Base-by-base conservation (phyloP, 345 rosid species). In the Populus alba region DNA sequence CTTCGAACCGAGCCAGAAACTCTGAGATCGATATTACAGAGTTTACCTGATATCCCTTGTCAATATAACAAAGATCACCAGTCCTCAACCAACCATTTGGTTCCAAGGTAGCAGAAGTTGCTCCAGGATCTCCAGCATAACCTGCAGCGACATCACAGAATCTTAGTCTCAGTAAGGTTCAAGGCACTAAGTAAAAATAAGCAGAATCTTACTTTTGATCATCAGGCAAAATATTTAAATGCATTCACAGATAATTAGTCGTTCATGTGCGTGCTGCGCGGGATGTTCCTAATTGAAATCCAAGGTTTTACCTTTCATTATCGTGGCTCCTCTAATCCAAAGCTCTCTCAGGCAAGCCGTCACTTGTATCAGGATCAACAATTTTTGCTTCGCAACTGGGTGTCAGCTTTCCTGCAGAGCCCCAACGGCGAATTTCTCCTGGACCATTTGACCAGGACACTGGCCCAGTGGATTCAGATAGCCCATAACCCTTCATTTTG, bases 1-100 rank as follows among this genome's bases (percentile, higher is more conserved):
- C 10, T 8, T 55, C 7, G 61, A 55, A 20, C 8, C 10, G 61
- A 9, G 25, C 23, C 22, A 55, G 1, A 55, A 35, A 8, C 51
- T 25, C 18, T 17, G 18, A 38, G 41, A 16, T 16, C 15, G 29
- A 11, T 7, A 7, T 68, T 35, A 7, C 4, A 65, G 27, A 22
- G 10, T 25, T 49, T 29, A 87, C 89, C 87, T 85, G 89, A 75
- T 73, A 87, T 31, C 85, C 89, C 12, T 82, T 82, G 67, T 87
- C 85, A 29, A 87, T 47, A 71, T 85, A 87, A 75, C 87, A 76
- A 1, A 87, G 62, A 59, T 87, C 89, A 13, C 89, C 89, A 0
- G 87, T 87, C 47, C 59, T 84, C 69, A 87, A 53, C 89, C 89
- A 87, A 18, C 89, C 86, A 47, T 68, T 77, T 3, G 72, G 8